Evolutionary conservation across 1,284 basidiomycete genomes (phyloP).

Genomic region (Fomitopsis betulina): DNA sequence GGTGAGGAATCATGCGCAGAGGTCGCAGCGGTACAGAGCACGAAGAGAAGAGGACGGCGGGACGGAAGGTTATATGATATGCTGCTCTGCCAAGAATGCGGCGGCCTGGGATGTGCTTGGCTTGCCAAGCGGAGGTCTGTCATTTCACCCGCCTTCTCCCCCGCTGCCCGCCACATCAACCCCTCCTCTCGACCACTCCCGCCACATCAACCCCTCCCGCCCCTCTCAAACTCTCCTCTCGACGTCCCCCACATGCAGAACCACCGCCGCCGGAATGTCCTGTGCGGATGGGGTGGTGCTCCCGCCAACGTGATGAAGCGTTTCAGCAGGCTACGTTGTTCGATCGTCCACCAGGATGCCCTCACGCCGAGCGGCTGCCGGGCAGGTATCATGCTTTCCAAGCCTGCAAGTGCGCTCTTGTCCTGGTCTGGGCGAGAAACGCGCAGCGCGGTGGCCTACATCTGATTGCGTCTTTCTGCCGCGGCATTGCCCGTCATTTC

Average conservation of each 20-base stretch:
- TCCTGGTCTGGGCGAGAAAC: background rate
- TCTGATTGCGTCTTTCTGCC: background rate
- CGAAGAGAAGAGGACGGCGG: background rate
- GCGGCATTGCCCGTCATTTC: too few species aligned
- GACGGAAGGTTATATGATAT: constrained; percentile 6
- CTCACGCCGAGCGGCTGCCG: background rate
- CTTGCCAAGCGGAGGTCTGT: constrained; percentile 5
- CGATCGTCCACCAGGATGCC: background rate
- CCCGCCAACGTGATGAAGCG: background rate
- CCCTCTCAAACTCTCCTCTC: too few species aligned
- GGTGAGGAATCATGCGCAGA: background rate
- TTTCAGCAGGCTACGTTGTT: background rate
- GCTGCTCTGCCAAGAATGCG: constrained; percentile 5
- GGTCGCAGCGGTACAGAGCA: background rate
- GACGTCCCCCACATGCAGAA: too few species aligned
- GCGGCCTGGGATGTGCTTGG: constrained; percentile 9
- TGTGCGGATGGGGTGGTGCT: too few species aligned
- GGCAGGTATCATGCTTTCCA: background rate
- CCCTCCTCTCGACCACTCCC: too few species aligned
- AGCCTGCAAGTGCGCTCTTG: background rate
- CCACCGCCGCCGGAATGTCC: too few species aligned
- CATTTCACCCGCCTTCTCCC: too few species aligned
- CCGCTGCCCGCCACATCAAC: too few species aligned
- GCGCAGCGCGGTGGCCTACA: background rate
- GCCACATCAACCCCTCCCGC: too few species aligned